Base-by-base conservation (phyloP, 352 stramenopile genomes). In the Plasmopara viticola region DNA sequence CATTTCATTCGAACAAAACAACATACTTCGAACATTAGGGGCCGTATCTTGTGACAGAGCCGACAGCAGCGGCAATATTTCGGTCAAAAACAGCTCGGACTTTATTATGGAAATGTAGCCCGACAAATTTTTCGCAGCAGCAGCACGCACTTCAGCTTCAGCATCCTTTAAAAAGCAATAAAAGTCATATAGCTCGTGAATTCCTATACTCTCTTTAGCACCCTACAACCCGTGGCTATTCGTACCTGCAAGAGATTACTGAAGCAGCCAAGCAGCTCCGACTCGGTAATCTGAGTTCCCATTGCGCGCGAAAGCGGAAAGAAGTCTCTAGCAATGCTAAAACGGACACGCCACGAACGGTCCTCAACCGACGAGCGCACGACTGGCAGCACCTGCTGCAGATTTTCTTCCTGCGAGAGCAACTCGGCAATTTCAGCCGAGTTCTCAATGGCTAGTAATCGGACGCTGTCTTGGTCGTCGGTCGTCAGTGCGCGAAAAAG, bases 391-490 rank as follows among this genome's bases (percentile, higher is more conserved):
- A 93, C 62, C 49, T 91, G 60, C 58, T 81, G 62, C 46, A 66
- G 71, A 68, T 91, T 92, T 41, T 92, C 80, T 1, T 95, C 83
- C 33, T 74, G 65, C 17, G 74, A 74, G 5, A 95, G 68, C 44
- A 87, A 54, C 48, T 84, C 78, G 14, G 71, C 77, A 49, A 95
- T 87, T n/a, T 68, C 65, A 10, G 81, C 75, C 54, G 76, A 90
- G 66, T 86, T 93, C 57, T 90, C 80, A 60, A 97, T 94, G 13
- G 89, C 89, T 49, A 97, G 65, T 43, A 97, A 76, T 34, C 91
- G 84, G 13, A 98, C 91, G 44, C 83, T 96, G 74, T 98, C 93
- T 71, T 97, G 90, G 59, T 97, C 91, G 66, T 98, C 93, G 18
- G 69, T 67, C 51, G 85, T 95, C 25, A 98, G 68, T 30, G 80